Base-by-base conservation (phyloP, 2,329 filamentous ascomycete species). In the Elsinoe batatas region DNA sequence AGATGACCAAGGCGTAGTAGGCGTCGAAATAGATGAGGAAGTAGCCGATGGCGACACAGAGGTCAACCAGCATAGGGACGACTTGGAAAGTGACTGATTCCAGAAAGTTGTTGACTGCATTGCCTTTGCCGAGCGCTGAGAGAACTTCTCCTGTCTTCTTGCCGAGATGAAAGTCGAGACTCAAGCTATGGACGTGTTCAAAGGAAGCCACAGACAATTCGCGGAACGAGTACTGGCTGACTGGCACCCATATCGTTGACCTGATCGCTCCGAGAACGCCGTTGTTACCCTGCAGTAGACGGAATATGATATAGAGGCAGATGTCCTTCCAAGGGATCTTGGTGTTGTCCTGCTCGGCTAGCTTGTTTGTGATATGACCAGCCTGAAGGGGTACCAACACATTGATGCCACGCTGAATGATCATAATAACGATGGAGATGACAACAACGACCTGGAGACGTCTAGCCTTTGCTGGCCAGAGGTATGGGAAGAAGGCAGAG, bases 1-100 rank as follows among this genome's bases (percentile, higher is more conserved):
- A 81, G 58, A 96, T 87, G 50, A 95, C 87, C 44, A 95, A 82
- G 5, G 91, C 89, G 67, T 95, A 96, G 64, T 95, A 86, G 36
- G 87, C 82, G 68, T 96, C 91, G 63, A 95, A 96, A 5, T 76
- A 73, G 63, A 86, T 71, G 58, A 87, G 78, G 67, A 95, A 91
- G 70, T 87, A 93, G 59, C 80, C 80, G 64, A 98, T 85, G 47
- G 93, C 90, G 51, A 96, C 80, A 59, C 84, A 79, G 35, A 98
- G 77, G 69, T 98, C 93, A 58, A 96, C 79, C 33, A 97, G 77
- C 90, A 96, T 97, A 0, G 93, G 93, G 12, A 95, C 79, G 8
- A 98, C 88, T 67, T 94, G 88, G 67, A 98, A 98, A 0, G 91
- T 97, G 61, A 96, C 83, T 70, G 95, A 90, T 71, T 97, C 93